Percentiles rank a stretch among this genome's conserved stretches.
Conservation (phyloP, 1,139 yeast genomes). For the Taiozyma sp. region DNA sequence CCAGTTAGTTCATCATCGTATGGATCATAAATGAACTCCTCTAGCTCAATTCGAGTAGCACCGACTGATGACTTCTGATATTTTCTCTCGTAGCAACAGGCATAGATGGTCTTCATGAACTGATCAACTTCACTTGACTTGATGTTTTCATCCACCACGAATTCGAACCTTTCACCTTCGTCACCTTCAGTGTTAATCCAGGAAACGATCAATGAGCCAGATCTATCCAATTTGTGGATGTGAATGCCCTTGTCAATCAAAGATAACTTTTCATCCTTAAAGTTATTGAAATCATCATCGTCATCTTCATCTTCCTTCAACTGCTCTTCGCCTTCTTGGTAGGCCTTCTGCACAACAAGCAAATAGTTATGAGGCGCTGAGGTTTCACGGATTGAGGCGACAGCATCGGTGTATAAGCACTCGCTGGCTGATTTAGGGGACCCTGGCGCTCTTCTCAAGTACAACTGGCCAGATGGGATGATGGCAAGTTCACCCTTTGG, state of each 20-base stretch:
- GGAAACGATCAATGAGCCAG: slow-evolving; percentile 48
- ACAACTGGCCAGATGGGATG: slow-evolving; percentile 78
- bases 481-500: slow-evolving; percentile 63
- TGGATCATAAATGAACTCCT: slow-evolving; percentile 47
- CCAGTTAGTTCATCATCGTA: slow-evolving; percentile 12
- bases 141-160: slow-evolving; percentile 62
- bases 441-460: slow-evolving; percentile 62
- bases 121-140: slow-evolving; percentile 51
- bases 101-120: slow-evolving; percentile 58
- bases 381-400: slow-evolving; percentile 64
- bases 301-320: slow-evolving; percentile 55
- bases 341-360: slow-evolving; percentile 63
- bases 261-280: slow-evolving; percentile 45
- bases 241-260: slow-evolving; percentile 58
- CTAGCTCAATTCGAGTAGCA: slow-evolving; percentile 42
- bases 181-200: slow-evolving; percentile 89
- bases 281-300: slow-evolving; percentile 42
- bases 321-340: slow-evolving; percentile 58
- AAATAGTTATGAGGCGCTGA: slow-evolving; percentile 64
- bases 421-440: slow-evolving; percentile 88
- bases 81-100: slow-evolving; percentile 74
- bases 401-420: slow-evolving; percentile 79
- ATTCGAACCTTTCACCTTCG: slow-evolving; percentile 80
- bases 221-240: slow-evolving; percentile 39
- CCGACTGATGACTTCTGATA: slow-evolving; percentile 51